Conservation (phyloP, 1,284 basidiomycete genomes). For the Pterula multifida region DNA sequence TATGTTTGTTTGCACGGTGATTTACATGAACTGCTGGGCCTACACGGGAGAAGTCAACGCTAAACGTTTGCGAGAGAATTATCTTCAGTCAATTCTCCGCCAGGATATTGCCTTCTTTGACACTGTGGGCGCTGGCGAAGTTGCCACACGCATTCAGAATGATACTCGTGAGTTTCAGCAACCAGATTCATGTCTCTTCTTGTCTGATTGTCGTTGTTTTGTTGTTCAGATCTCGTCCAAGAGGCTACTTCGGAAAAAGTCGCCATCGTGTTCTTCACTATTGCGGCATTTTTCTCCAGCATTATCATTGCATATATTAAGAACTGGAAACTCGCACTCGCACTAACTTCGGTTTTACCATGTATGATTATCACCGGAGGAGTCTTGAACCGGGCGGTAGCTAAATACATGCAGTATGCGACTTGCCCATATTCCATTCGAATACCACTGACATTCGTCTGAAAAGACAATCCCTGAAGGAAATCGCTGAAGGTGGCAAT, state of each 20-base stretch:
- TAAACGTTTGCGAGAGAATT: conserved; percentile 69
- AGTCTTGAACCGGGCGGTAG: conserved; percentile 70
- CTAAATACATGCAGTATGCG: conserved; percentile 59
- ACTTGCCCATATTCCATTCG: neutral
- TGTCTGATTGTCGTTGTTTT: neutral
- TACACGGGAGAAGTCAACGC: conserved; percentile 87
- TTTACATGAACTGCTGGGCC: conserved; percentile 82
- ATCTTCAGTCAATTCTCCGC: conserved; percentile 66
- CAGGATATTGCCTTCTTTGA: conserved; percentile 91
- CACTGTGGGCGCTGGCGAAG: conserved; percentile 86
- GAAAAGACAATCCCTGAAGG: conserved; percentile 47
- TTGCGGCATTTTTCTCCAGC: conserved; percentile 64
- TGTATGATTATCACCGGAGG: conserved; percentile 74
- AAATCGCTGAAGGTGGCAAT: conserved; percentile 74
- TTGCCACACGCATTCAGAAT: conserved; percentile 90
- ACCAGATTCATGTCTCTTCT: conserved; percentile 1
- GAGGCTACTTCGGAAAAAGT: conserved; percentile 87
- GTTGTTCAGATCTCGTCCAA: conserved; percentile 61
- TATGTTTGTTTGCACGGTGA: conserved; percentile 55
- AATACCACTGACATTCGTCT: neutral
- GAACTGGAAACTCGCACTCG: conserved; percentile 83
- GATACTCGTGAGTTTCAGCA: conserved; percentile 55
- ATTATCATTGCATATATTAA: conserved; percentile 64
- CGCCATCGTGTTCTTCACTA: conserved; percentile 49
- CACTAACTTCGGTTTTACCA: conserved; percentile 79